Conservation (phyloP, 768 basidiomycete genomes). For the Calocera viscosa region DNA sequence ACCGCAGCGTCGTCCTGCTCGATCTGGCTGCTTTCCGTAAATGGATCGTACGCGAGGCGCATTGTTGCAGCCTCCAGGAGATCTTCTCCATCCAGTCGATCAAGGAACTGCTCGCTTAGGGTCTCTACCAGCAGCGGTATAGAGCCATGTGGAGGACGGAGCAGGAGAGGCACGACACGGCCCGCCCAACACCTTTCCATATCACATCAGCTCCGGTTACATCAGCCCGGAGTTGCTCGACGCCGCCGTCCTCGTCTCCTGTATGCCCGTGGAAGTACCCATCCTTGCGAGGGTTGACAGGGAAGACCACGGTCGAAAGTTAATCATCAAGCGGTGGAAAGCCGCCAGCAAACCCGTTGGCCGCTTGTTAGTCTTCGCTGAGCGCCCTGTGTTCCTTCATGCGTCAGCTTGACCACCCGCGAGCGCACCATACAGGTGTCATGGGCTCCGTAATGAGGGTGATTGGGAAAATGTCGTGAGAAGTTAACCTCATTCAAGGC, state of each 20-base stretch:
- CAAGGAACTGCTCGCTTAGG: constrained; percentile 93
- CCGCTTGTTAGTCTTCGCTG: constrained; percentile 86
- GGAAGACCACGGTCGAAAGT: too few species aligned
- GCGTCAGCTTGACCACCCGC: constrained; percentile 89
- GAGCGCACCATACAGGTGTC: constrained; percentile 99
- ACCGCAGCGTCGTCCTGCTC: constrained; percentile 92
- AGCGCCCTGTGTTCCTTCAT: constrained; percentile 96
- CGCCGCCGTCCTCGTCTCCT: constrained; percentile 93
- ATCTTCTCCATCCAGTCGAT: constrained; percentile 94
- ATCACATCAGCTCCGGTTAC: too few species aligned
- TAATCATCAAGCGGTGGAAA: constrained; percentile 84
- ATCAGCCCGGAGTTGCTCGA: constrained; percentile 97
- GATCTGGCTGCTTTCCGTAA: constrained; percentile 94
- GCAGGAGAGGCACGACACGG: constrained; percentile 93
- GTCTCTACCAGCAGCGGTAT: constrained; percentile 85
- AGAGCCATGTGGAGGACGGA: constrained; percentile 70
- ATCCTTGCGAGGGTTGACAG: constrained; percentile 86
- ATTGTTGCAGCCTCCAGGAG: constrained; percentile 81
- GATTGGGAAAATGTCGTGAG: constrained; percentile 96
- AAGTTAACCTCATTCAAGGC: constrained; percentile 80
- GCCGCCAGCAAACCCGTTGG: constrained; percentile 94
- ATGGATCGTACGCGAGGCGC: constrained; percentile 87
- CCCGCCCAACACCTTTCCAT: constrained; percentile 94
- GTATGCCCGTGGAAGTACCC: constrained; percentile 97
- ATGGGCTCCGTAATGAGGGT: constrained; percentile 86